Conservation (phyloP, 1,284 basidiomycete species). For the Naganishia sp. region DNA sequence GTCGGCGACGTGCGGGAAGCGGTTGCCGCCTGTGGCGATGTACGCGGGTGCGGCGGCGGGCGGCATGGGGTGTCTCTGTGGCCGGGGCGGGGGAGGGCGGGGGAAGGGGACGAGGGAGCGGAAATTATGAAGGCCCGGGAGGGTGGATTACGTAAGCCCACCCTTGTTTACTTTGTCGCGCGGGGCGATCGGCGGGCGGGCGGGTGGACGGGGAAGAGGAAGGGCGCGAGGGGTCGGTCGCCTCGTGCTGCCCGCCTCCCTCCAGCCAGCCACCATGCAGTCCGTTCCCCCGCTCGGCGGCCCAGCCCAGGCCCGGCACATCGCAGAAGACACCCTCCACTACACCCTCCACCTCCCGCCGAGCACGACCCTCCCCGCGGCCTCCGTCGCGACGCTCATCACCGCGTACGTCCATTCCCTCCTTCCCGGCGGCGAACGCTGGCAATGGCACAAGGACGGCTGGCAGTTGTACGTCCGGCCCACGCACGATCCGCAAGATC, state of each 20-base stretch:
- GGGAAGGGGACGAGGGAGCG: background rate
- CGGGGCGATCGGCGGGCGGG: background rate
- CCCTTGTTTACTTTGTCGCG: conserved; percentile 9
- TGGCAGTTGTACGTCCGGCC: conserved; percentile 74
- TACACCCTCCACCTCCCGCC: conserved; percentile 68
- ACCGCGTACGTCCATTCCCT: conserved; percentile 62
- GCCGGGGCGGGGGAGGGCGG: no score
- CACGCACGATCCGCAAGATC: conserved; percentile 40
- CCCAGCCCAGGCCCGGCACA: conserved; percentile 39
- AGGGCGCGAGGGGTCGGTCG: no score
- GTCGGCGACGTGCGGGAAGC: conserved; percentile 66
- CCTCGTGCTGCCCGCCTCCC: no score
- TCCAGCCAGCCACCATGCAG: background rate
- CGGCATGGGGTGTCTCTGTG: background rate
- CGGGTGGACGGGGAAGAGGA: background rate
- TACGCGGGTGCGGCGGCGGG: conserved; percentile 56
- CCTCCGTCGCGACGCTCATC: conserved; percentile 70
- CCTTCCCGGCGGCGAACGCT: conserved; percentile 58
- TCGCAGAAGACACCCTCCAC: conserved; percentile 81
- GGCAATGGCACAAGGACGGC: conserved; percentile 84
- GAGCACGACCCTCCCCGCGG: conserved; percentile 57
- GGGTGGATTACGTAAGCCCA: background rate
- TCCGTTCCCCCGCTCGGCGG: background rate
- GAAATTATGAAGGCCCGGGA: background rate
- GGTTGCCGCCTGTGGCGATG: conserved; percentile 75